These are phyloP conservation scores for Maudiozyma pseudohumilis DNA, from an alignment of 805 yeast species.

Conservation along the genomic window DNA sequence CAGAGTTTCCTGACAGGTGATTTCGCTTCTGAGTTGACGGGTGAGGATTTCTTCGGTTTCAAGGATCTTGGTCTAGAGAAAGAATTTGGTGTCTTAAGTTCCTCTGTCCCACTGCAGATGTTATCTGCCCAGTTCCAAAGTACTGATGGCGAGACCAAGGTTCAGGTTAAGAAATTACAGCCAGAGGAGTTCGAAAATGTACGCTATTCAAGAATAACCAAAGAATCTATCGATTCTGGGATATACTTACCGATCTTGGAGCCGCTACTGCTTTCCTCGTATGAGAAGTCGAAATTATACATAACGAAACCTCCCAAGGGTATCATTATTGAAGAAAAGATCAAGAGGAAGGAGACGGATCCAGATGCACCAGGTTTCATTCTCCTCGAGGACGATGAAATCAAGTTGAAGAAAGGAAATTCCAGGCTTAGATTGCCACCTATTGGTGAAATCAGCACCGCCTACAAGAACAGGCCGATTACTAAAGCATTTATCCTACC, in stretches of 20 bases:
- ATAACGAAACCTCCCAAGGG: constrained; percentile 36
- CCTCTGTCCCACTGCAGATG: constrained; percentile 83
- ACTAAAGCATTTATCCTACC: constrained; percentile 45
- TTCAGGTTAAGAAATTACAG: constrained; percentile 41
- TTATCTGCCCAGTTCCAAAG: constrained; percentile 51
- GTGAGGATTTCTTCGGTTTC: constrained; percentile 97
- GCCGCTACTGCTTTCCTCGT: constrained; percentile 40
- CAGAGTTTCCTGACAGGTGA: constrained; percentile 94
- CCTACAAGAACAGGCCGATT: constrained; percentile 58
- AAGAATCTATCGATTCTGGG: constrained; percentile 42
- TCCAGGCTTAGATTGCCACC: constrained; percentile 80
- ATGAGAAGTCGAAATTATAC: constrained; percentile 34
- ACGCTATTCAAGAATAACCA: constrained; percentile 42
- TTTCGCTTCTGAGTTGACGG: constrained; percentile 75
- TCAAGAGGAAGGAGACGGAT: constrained; percentile 12
- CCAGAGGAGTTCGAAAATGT: constrained; percentile 57
- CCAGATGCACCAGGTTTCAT: constrained; percentile 32
- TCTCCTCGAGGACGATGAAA: constrained; percentile 72
- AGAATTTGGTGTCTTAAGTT: constrained; percentile 75
- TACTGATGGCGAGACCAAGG: constrained; percentile 50
- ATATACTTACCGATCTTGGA: constrained; percentile 41
- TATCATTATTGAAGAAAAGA: constrained; percentile 26
- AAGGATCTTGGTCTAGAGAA: constrained; percentile 86
- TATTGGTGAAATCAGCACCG: constrained; percentile 67
- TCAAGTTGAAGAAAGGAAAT: constrained; percentile 62